These are phyloP conservation scores for Vigna nakashimae DNA, from an alignment of 306 rosid genomes.

Conservation along the genomic window DNA sequence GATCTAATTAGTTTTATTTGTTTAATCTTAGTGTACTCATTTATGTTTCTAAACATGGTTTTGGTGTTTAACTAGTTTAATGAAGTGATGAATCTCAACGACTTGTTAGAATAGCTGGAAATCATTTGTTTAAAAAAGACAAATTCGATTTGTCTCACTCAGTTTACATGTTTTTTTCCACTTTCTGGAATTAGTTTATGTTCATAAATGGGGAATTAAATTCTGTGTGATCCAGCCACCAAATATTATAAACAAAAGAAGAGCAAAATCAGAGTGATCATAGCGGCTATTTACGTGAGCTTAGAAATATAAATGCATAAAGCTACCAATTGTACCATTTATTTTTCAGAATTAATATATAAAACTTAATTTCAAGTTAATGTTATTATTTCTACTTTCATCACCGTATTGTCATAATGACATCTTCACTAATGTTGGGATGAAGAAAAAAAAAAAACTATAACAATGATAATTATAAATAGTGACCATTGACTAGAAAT, in stretches of 20 bases:
- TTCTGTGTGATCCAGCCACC: not conserved
- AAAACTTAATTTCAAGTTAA: too few species aligned
- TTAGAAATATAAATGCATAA: too few species aligned
- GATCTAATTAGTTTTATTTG: not conserved
- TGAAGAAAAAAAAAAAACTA: too few species aligned
- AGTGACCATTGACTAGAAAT: too few species aligned
- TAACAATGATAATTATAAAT: too few species aligned
- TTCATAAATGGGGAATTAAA: slow-evolving; percentile 19
- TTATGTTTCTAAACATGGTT: not conserved
- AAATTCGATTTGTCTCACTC: slow-evolving; percentile 4
- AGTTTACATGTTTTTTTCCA: slow-evolving; percentile 35
- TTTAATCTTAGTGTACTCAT: not conserved
- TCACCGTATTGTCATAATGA: too few species aligned
- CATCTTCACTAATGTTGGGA: too few species aligned
- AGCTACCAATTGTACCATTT: too few species aligned
- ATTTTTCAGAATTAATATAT: too few species aligned
- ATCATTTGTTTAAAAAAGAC: slow-evolving; percentile 24
- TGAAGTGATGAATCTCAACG: slow-evolving; percentile 68
- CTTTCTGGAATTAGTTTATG: slow-evolving; percentile 19
- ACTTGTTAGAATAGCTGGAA: slow-evolving; percentile 38
- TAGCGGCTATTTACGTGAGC: not conserved
- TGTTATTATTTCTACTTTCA: too few species aligned
- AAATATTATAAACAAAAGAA: slow-evolving; percentile 9
- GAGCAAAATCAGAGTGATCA: not conserved
- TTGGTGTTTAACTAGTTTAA: slow-evolving; percentile 38